Conservation (phyloP, 2,329 filamentous ascomycete genomes). For the Ceratocystis lukuohia region DNA sequence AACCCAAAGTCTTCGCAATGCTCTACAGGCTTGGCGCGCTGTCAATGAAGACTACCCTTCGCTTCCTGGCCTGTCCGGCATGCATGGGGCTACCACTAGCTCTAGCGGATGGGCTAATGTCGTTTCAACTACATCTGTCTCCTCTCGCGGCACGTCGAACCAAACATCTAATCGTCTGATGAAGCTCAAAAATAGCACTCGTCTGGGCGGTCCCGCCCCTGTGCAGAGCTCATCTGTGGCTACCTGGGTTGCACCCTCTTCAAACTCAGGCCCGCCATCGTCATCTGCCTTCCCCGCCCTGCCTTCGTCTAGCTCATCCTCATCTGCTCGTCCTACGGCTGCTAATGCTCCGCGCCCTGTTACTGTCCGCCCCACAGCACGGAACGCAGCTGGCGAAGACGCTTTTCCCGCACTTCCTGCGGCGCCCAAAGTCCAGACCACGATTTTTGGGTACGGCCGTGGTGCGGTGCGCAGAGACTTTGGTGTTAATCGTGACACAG, state of each 20-base stretch:
- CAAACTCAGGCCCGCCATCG: constrained; percentile 22
- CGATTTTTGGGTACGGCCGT: constrained; percentile 47
- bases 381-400: constrained; percentile 32
- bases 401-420: constrained; percentile 73
- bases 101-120: constrained; percentile 48
- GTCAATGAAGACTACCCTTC: constrained; percentile 94
- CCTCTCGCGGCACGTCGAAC: constrained; percentile 30
- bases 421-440: constrained; percentile 54
- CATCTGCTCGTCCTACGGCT: constrained; percentile 12
- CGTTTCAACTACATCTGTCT: constrained; percentile 42
- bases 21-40: constrained; percentile 90
- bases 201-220: constrained; percentile 28
- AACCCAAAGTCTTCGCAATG: constrained; percentile 57
- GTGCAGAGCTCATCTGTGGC: constrained; percentile 11
- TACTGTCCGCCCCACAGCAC: constrained; percentile 8
- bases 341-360: neutral
- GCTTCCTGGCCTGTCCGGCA: constrained; percentile 60
- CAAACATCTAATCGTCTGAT: constrained; percentile 42
- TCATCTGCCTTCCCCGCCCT: constrained; percentile 34
- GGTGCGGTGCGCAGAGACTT: constrained; percentile 43
- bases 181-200: constrained; percentile 46
- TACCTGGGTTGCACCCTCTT: constrained; percentile 22
- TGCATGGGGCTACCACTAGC: constrained; percentile 46
- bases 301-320: constrained; percentile 23
- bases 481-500: constrained; percentile 33